Conservation (phyloP, 805 yeast species). For the Starmerella vaccinii region DNA sequence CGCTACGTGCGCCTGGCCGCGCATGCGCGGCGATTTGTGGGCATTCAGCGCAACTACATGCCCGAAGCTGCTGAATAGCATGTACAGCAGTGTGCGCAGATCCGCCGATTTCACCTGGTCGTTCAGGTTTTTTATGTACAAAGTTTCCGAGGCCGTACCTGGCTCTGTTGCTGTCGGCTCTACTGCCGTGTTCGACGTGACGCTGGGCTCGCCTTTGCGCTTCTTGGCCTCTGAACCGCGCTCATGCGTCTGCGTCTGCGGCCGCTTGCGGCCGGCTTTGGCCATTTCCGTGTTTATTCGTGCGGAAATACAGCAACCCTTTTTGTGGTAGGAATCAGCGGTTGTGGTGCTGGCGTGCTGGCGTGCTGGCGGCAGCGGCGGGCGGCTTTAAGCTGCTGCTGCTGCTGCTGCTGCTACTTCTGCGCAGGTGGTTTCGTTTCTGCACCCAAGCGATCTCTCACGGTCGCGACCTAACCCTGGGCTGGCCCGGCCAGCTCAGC, state of each 20-base stretch:
- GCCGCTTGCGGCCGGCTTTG: neutral
- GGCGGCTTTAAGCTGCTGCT: too few species aligned
- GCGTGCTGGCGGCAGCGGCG: too few species aligned
- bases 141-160: conserved; percentile 24
- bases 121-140: conserved; percentile 34
- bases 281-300: neutral
- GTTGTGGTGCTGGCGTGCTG: too few species aligned
- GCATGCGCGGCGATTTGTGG: conserved; percentile 32
- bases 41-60: conserved; percentile 32
- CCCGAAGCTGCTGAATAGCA: conserved; percentile 34
- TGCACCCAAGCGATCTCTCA: too few species aligned
- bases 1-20: conserved; percentile 38
- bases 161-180: neutral
- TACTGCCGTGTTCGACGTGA: neutral
- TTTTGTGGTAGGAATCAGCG: too few species aligned
- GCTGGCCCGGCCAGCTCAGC: neutral
- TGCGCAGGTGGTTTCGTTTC: too few species aligned
- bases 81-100: conserved; percentile 30
- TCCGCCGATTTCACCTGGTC: conserved; percentile 32
- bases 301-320: too few species aligned
- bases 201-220: neutral
- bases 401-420: too few species aligned
- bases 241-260: neutral
- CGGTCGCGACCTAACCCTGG: neutral
- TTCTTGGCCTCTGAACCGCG: neutral